Conservation (phyloP, 1,284 basidiomycete genomes). For the Ustilago sp. region DNA sequence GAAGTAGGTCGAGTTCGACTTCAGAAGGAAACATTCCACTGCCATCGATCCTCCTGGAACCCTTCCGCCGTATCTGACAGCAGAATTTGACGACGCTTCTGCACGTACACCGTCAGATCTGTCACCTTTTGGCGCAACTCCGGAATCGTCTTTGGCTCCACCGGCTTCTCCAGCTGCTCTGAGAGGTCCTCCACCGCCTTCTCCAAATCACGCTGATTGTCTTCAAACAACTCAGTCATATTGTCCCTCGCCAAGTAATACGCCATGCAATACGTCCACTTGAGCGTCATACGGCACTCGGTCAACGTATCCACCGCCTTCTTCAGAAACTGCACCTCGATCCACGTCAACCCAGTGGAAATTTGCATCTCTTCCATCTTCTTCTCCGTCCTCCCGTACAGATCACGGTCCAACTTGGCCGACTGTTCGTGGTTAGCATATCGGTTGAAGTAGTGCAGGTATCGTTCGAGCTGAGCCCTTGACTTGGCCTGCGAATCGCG, state of each 20-base stretch:
- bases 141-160: slow-evolving; percentile 86
- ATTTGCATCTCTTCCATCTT: slow-evolving; percentile 99
- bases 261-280: slow-evolving; percentile 99
- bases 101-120: slow-evolving; percentile 83
- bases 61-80: slow-evolving; percentile 92
- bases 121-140: slow-evolving; percentile 89
- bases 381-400: slow-evolving; percentile 95
- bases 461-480: slow-evolving; percentile 89
- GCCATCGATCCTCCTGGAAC: slow-evolving; percentile 82
- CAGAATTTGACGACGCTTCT: slow-evolving; percentile 93
- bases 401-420: slow-evolving; percentile 90
- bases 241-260: slow-evolving; percentile 89
- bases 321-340: slow-evolving; percentile 98
- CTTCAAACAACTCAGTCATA: slow-evolving; percentile 94
- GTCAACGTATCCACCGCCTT: slow-evolving; percentile 88
- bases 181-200: slow-evolving; percentile 93
- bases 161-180: slow-evolving; percentile 88
- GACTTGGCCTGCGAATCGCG: slow-evolving; percentile 77
- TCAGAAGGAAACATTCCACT: slow-evolving; percentile 62
- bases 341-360: slow-evolving; percentile 91
- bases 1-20: not conserved
- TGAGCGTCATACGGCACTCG: slow-evolving; percentile 92
- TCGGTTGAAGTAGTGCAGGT: slow-evolving; percentile 74
- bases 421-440: slow-evolving; percentile 99
- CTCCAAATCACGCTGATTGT: slow-evolving; percentile 97